Base-by-base conservation (phyloP, 139 green algal genomes). In the Picochlorum sp. region DNA sequence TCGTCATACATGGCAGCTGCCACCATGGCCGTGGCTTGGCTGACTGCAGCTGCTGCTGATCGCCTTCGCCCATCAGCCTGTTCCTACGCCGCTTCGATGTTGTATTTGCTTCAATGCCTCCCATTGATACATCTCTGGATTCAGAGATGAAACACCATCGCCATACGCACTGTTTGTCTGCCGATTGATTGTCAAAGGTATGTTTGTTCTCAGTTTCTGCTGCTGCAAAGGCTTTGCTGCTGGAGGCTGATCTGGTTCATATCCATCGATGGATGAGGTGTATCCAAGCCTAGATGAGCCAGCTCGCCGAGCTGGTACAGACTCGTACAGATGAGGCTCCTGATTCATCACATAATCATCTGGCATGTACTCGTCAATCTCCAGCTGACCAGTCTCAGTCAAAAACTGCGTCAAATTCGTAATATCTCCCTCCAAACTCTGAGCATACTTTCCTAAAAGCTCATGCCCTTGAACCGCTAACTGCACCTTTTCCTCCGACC, bases 401-500 rank as follows among this genome's bases (percentile, higher is more conserved):
- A 54, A 54, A 2, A 26, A 54, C 47, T 54, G 47, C 47, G 47
- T 68, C 15, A 89, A 69, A 45, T 73, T 70, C n/a, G 77, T 66
- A 30, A 87, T 69, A 37, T 86, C 75, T n/a, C 64, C 62, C 20
- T 90, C 81, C 24, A 89, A 66, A 34, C 86, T 69, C 7, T 61
- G 28, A 11, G 79, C 47, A 57, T 93, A 80, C 65, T 72, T 71
- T 26, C 87, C 76, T 49, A 95, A 45, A 52, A 94, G 70, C 44
- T 91, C 82, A 38, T 84, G 14, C 69, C 82, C 54, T 85, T 77
- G 67, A 30, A 62, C 51, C 15, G 80, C 80, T 61, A 86, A 68
- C 41, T 70, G 64, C 50, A 83, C 72, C 63, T 92, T 92, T 70
- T 95, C 88, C 54, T 93, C 86, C 4, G 73, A 72, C 61, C 85